These are phyloP conservation scores for Lecanicillium sp. DNA, from an alignment of 2,329 filamentous ascomycete species.

Conservation along the genomic window DNA sequence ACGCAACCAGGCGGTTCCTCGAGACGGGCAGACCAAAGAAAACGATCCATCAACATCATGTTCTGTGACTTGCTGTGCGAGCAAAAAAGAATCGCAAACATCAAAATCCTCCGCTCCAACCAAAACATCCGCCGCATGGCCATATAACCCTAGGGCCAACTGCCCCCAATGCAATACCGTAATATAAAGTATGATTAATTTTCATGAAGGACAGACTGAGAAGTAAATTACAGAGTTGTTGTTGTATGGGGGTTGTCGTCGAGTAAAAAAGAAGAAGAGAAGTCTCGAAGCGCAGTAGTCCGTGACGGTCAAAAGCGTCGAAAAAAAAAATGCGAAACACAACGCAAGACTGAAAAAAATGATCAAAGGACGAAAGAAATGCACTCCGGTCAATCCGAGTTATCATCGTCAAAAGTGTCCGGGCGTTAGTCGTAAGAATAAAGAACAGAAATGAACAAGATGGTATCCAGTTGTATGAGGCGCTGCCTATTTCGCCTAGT, in stretches of 20 bases:
- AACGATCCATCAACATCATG: neutral
- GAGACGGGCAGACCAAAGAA: constrained; percentile 7
- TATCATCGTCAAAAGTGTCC: constrained; percentile 28
- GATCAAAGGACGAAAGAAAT: constrained; percentile 18
- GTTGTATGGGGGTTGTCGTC: constrained; percentile 5
- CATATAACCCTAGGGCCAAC: no score
- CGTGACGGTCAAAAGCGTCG: no score
- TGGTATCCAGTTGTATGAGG: constrained; percentile 11
- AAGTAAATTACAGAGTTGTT: constrained; percentile 32
- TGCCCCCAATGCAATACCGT: constrained; percentile 4
- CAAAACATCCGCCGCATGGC: no score
- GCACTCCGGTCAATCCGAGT: constrained; percentile 24
- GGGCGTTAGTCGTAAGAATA: constrained; percentile 28
- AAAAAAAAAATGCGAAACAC: constrained; percentile 7
- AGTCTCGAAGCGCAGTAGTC: no score
- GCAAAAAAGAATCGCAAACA: no score
- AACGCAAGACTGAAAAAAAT: constrained; percentile 13
- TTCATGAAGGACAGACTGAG: constrained; percentile 29
- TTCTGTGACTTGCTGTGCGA: no score
- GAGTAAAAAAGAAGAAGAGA: no score
- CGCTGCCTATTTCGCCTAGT: constrained; percentile 13
- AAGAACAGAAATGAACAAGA: constrained; percentile 12
- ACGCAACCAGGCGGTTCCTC: constrained; percentile 9
- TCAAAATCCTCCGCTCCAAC: no score
- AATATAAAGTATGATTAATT: constrained; percentile 8